These are phyloP conservation scores for Pseudomassariella vexata DNA, from an alignment of 2,329 filamentous ascomycete genomes.

Conservation along the genomic window DNA sequence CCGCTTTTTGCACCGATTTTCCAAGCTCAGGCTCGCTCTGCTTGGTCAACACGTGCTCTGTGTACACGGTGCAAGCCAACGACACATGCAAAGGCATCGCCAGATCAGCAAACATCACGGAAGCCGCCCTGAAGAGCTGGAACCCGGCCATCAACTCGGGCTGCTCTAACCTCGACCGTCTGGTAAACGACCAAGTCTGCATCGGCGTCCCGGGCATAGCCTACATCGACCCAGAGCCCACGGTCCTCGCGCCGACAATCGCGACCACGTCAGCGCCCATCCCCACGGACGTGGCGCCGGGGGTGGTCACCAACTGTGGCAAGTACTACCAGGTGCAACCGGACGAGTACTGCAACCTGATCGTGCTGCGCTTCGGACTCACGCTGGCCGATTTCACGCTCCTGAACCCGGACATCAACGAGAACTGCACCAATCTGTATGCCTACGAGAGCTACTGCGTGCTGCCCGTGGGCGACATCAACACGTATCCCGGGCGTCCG, in stretches of 20 bases:
- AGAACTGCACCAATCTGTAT: constrained; percentile 27
- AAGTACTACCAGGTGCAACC: neutral
- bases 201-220: constrained; percentile 8
- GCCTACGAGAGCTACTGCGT: constrained; percentile 26
- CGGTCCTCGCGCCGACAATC: constrained; percentile 1
- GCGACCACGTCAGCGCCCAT: constrained; percentile 11
- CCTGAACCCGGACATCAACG: constrained; percentile 25
- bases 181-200: constrained; percentile 14
- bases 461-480: constrained; percentile 21
- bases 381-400: constrained; percentile 25
- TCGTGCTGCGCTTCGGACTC: constrained; percentile 23
- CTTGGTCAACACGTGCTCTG: neutral
- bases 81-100: constrained; percentile 16
- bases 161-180: constrained; percentile 15
- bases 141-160: constrained; percentile 16
- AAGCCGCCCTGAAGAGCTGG: constrained; percentile 15
- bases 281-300: constrained; percentile 14
- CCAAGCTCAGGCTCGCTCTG: neutral
- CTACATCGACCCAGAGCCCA: constrained; percentile 1
- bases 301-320: constrained; percentile 1
- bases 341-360: constrained; percentile 5
- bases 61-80: constrained; percentile 11
- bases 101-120: constrained; percentile 10
- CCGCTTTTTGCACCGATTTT: constrained; percentile 3
- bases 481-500: constrained; percentile 8